phyloP scores from a whole-genome alignment of 495 filamentous ascomycete genomes.

The Hypoxylon fragiforme region DNA sequence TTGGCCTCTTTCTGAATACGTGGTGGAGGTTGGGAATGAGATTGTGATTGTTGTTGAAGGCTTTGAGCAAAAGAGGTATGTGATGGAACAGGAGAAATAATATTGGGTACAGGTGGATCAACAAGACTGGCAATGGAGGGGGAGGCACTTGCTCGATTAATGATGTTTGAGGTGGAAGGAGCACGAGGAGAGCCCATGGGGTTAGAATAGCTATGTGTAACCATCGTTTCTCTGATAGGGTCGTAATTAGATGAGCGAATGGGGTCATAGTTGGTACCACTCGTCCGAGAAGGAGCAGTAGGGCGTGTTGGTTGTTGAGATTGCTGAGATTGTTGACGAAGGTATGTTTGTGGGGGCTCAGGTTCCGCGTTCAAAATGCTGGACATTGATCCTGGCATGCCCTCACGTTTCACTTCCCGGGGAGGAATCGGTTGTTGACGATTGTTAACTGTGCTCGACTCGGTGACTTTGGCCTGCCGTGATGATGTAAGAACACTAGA shows the following conservation, averaged over 20 bases:
- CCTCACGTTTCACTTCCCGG: conserved; percentile 46
- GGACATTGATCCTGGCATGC: conserved; percentile 49
- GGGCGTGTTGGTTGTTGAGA: conserved; percentile 37
- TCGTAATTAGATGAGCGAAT: conserved; percentile 75
- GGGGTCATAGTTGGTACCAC: conserved; percentile 84
- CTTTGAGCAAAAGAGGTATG: conserved; percentile 47
- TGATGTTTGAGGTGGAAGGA: conserved; percentile 40
- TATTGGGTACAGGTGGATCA: conserved; percentile 64
- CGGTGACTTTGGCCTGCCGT: conserved; percentile 45
- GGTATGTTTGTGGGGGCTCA: conserved; percentile 39
- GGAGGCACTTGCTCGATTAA: conserved; percentile 77
- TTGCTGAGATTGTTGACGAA: conserved; percentile 23
- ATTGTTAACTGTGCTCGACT: conserved; percentile 31
- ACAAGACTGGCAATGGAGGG: conserved; percentile 89
- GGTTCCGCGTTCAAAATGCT: conserved; percentile 55
- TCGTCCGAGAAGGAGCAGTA: conserved; percentile 55
- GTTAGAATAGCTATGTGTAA: conserved; percentile 53
- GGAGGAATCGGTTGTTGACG: conserved; percentile 38
- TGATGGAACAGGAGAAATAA: conserved; percentile 50
- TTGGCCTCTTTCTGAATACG: conserved; percentile 27
- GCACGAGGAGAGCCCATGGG: conserved; percentile 60
- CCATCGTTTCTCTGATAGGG: conserved; percentile 53
- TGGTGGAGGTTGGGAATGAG: conserved; percentile 25
- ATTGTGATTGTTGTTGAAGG: conserved; percentile 24
- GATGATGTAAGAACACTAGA: conserved; percentile 15